Evolutionary conservation across 2,329 filamentous ascomycete genomes (phyloP), one percentile per base, ranked within the genome.

Genomic region (Phoma sp.): DNA sequence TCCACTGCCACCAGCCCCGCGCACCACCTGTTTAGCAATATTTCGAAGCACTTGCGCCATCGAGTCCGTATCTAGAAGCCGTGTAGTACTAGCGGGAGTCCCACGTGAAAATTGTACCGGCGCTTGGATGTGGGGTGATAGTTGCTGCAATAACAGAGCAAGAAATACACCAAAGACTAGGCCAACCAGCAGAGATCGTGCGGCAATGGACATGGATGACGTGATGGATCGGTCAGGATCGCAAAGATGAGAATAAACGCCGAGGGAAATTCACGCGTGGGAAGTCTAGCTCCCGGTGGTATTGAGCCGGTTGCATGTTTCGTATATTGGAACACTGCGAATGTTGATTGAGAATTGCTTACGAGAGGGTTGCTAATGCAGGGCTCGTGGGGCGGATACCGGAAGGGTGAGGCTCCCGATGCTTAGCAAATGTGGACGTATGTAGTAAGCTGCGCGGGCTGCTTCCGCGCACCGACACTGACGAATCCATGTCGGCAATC

Each of bases 1-100:
- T 42, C 50, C 56, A 48, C 47, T 67, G 20, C 39, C 56, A 45
- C 42, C 56, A 23, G 43, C 40, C 34, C 51, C 52, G 46, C 56
- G 46, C 42, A 59, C 47, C 29, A 51, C 57, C 18, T 32, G 11
- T 53, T 59, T 67, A 67, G 71, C 63, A 73, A 69, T 64, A 58
- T 70, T 71, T 56, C 61, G 71, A 59, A 75, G 61, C 60, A 71
- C 62, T 55, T 66, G 61, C 62, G 66, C 68, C 65, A 73, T 66
- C 34, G 61, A 59, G 28, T 62, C 53, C 42, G 59, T 40, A 20
- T 56, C 37, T 59, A 46, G 46, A 47, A 56, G 52, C 49, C 48
- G 58, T 55, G 52, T 51, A 47, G 40, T 29, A 36, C 30, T 54
- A 42, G 29, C 53, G 43, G 21, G 39, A 33, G 39, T 39, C 34